Base-by-base conservation (phyloP, 176 grass and related monocot species). In the Rhynchospora pubera region DNA sequence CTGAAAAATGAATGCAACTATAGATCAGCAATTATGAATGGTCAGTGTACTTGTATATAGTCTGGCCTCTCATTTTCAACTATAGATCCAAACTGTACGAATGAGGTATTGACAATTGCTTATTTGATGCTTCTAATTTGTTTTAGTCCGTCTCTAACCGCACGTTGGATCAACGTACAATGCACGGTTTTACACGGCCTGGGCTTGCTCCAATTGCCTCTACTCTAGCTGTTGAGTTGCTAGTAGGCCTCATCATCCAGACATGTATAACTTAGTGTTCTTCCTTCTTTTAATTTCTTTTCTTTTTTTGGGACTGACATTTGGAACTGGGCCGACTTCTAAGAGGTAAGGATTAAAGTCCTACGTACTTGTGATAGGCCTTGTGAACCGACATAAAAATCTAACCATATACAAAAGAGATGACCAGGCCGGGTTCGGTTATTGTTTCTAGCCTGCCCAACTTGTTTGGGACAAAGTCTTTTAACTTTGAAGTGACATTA, bases 161-260 rank as follows among this genome's bases (percentile, higher is more conserved):
- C 60, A 97, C 95, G 14, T 71, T 97, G 84, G 95, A 97, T 81
- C 95, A 94, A 76, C 95, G n/a, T n/a, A n/a, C n/a, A 97, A 85
- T 97, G 95, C 79, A 97, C 95, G 73, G 95, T 97, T 34, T n/a
- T n/a, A 97, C 95, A 82, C 86, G 95, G 53, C 95, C 95, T 84
- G 95, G 95, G 22, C 89, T 97, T 26, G 92, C 95, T 73, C 91
- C 90, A 23, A 89, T 97, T 84, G 90, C 90, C 79, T 97, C 95
- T 81, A 90, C 92, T 59, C 68, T 66, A 2, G 84, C 95, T 5
- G 92, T 87, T 10, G 95, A 97, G 78, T 92, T 97, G 32, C 89
- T 94, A 55, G 85, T 89, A 73, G 88, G 92, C 82, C 80, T 97
- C 68, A 94, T 91, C 92, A 97, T 89, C 92, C 90, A 23, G 85